Evolutionary conservation across 1,284 basidiomycete species (phyloP), one percentile per base, ranked within the genome.

Genomic region (Fomitopsis schrenkii): DNA sequence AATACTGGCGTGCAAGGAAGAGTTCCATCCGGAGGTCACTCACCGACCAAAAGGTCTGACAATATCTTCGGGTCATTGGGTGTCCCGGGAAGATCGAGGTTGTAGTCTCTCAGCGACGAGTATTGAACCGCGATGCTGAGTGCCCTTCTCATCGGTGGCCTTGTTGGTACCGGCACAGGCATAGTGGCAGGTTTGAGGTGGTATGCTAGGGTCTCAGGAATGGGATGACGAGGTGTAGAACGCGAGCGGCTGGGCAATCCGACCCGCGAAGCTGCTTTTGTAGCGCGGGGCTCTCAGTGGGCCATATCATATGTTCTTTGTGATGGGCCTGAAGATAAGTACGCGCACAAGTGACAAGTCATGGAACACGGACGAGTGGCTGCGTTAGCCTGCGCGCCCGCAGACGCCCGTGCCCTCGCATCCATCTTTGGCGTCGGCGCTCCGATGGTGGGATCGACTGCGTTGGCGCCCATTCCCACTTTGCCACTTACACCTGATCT

Each of bases 121-220:
- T 69, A 69, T 30, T 63, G 59, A 2, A 66, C 48, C 3, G 58
- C 66, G 35, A 69, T 62, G 17, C 62, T 61, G 22, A 69, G 61
- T 0, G 66, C 68, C 54, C 62, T 67, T 56, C 57, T 63, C 35
- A 50, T 58, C 22, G 57, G 57, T 26, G 57, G 54, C 19, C 61
- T 36, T 10, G 46, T 48, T 12, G 60, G 2, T 17, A 44, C 56
- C 10, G 60, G 50, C 60, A 61, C 58, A 17, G 48, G 30, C 30
- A 33, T 33, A 33, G 30, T 33, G 22, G 22, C 22, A 22, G 22
- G 22, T 22, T 22, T 22, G 22, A 2, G 30, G 30, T 33, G 30
- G 30, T 33, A 33, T 33, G 30, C 30, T 33, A 40, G 38, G 38
- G 14, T 15, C 28, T 14, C 28, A 50, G 22, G 48, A 33, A n/a